Evolutionary conservation across 441 rosid species (phyloP), one percentile per base, ranked within the genome.

Genomic region (Gossypium armourianum): DNA sequence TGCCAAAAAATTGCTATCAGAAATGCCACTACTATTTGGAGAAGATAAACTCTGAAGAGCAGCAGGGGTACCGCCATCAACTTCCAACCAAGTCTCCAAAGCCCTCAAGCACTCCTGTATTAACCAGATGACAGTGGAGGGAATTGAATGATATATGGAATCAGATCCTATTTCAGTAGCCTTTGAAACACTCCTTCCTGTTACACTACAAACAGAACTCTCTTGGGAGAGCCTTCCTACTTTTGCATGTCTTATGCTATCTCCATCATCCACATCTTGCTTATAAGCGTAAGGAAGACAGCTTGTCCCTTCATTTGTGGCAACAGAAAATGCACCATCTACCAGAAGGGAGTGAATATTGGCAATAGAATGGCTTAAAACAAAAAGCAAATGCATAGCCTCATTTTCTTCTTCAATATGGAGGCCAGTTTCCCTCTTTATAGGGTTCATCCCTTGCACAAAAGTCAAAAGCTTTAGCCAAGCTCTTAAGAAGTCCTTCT

Each of bases 361-460:
- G 68, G 98, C 88, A 74, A 87, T 69, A 68, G 86, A 79, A 81
- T 81, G 87, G 75, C 88, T 85, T 80, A 95, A 84, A 74, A 81
- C 72, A 78, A 95, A 90, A 81, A 83, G 90, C 20, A 76, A 74
- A 78, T 86, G 84, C 71, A 80, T 76, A 73, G 82, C 69, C 24
- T 88, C 97, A 76, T 81, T 80, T 77, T 92, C 98, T 72, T 91
- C 97, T 47, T 90, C 97, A 29, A 85, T 58, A 77, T 72, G 90
- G 74, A 80, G 77, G 76, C 96, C 96, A 50, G 87, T 86, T 80
- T 95, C 99, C 86, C 98, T 88, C 87, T 87, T 95, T 40, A 85
- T 75, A 72, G 96, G 90, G 76, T 85, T 80, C 88, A 92, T 86
- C 73, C 98, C 99, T 81, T 95, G 99, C 80, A 90, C 84, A 82